A percentile compares a stretch with the other conserved stretches of the same genome.
Conservation (phyloP, 2,329 filamentous ascomycete species). For the Fusarium coffeatum region DNA sequence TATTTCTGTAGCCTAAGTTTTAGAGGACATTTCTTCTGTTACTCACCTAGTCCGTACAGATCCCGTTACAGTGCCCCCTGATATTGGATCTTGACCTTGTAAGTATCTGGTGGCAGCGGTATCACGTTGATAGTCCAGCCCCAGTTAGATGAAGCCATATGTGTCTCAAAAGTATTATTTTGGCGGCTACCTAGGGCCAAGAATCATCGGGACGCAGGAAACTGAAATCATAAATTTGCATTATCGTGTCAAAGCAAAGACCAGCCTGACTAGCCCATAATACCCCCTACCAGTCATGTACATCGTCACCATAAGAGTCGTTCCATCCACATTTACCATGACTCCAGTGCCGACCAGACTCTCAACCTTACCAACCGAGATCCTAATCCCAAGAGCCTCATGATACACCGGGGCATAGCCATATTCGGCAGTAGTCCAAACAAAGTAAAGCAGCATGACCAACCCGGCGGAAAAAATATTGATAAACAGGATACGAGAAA, state of each 20-base stretch:
- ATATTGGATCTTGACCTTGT: not conserved
- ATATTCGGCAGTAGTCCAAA: slow-evolving; percentile 22
- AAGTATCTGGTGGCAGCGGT: not conserved
- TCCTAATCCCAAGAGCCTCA: slow-evolving; percentile 4
- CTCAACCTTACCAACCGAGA: slow-evolving; percentile 17
- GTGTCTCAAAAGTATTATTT: not conserved
- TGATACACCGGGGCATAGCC: slow-evolving; percentile 24
- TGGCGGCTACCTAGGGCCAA: not conserved
- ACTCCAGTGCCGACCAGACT: slow-evolving; percentile 9
- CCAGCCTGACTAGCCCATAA: slow-evolving; percentile 25
- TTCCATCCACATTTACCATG: slow-evolving; percentile 16
- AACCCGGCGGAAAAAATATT: slow-evolving; percentile 13
- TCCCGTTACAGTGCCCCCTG: not conserved
- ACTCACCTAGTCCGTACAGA: no score
- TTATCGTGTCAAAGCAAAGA: slow-evolving; percentile 39
- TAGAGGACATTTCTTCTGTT: no score
- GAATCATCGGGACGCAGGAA: not conserved
- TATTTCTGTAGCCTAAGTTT: no score
- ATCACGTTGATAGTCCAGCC: not conserved
- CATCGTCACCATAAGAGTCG: slow-evolving; percentile 25
- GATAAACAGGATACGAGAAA: slow-evolving; percentile 18
- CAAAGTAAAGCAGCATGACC: slow-evolving; percentile 7
- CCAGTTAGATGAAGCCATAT: not conserved
- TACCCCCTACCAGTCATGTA: slow-evolving; percentile 21
- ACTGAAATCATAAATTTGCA: slow-evolving; percentile 36